Evolutionary conservation across 176 grass and related monocot species (phyloP).

Genomic region (Puya raimondii): DNA sequence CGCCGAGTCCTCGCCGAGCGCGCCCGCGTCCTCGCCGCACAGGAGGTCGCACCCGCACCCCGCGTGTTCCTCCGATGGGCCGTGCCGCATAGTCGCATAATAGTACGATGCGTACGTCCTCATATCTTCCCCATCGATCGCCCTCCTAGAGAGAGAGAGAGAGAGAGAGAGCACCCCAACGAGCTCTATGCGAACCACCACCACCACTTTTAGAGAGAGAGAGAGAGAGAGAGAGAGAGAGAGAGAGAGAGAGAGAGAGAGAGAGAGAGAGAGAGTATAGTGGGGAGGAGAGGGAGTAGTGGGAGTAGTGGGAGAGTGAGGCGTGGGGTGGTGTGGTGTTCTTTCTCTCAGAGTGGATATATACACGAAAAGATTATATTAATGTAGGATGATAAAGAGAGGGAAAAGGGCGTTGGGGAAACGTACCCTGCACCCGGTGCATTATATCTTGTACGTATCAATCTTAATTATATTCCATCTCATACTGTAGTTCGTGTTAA

Average conservation of each 20-base stretch:
- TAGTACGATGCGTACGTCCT: not conserved
- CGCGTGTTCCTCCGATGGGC: not conserved
- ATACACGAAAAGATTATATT: not conserved
- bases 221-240: conserved; percentile 9
- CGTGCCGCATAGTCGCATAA: not conserved
- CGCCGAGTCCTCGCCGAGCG: not conserved
- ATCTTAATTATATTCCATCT: too few relatives aligned
- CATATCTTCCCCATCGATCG: conserved; percentile 25
- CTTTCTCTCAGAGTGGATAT: not conserved
- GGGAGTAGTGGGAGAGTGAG: not conserved
- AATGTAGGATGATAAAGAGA: too few relatives aligned
- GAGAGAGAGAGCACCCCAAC: conserved; percentile 22
- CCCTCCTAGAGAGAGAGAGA: conserved; percentile 25
- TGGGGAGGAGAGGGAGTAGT: not conserved
- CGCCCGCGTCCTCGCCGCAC: conserved; percentile 58
- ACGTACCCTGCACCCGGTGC: too few relatives aligned
- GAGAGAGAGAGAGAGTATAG: conserved; percentile 4
- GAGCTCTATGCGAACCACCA: conserved; percentile 9
- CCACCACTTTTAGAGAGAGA: conserved; percentile 23
- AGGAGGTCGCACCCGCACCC: conserved; percentile 35
- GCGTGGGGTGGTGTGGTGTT: not conserved
- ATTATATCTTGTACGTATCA: too few relatives aligned
- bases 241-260: not conserved
- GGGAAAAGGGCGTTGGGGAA: too few relatives aligned
- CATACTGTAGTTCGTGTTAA: too few relatives aligned